Percentiles rank a stretch among this genome's conserved stretches.
phyloP scores from a whole-genome alignment of 306 rosid species.

The Begonia fuchsioides region DNA sequence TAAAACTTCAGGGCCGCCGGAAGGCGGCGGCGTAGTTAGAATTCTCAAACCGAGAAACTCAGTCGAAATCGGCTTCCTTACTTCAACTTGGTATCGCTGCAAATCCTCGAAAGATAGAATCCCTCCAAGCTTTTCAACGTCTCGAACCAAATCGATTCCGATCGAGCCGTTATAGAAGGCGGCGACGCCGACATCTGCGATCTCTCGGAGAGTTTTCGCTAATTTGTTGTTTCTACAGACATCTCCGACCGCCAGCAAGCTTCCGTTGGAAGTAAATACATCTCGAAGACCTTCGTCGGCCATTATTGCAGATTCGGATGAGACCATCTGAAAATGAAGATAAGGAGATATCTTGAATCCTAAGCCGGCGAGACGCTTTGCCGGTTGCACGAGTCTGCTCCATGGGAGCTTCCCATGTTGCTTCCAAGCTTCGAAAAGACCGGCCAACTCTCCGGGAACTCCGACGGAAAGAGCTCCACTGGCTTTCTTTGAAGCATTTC shows the following conservation, averaged over 20 bases:
- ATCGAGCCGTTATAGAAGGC: conserved; percentile 46
- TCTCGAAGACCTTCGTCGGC: conserved; percentile 41
- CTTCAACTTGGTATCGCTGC: conserved; percentile 30
- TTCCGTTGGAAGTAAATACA: conserved; percentile 53
- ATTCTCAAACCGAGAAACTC: conserved; percentile 37
- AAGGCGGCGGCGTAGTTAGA: conserved; percentile 78
- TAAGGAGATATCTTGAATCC: conserved; percentile 66
- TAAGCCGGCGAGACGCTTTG: conserved; percentile 44
- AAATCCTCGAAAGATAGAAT: conserved; percentile 46
- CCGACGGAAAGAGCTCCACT: conserved; percentile 54
- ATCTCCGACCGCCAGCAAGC: conserved; percentile 38
- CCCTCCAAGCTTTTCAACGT: conserved; percentile 58
- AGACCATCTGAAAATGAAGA: conserved; percentile 41
- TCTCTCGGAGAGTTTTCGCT: conserved; percentile 30
- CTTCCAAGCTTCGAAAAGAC: conserved; percentile 59
- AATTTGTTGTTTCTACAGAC: conserved; percentile 38
- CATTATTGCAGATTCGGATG: conserved; percentile 29
- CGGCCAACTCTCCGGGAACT: conserved; percentile 71
- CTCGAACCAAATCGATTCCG: conserved; percentile 46
- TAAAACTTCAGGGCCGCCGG: conserved; percentile 73
- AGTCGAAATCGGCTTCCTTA: conserved; percentile 27
- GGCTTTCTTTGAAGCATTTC: conserved; percentile 32
- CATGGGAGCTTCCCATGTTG: conserved; percentile 67
- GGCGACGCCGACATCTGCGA: conserved; percentile 34
- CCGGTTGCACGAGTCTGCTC: conserved; percentile 55